A percentile compares a stretch with the other conserved stretches of the same genome.
These are phyloP conservation scores for Dryadomyces quercus-mongolicae DNA, from an alignment of 2,329 filamentous ascomycete genomes.

Conservation along the genomic window DNA sequence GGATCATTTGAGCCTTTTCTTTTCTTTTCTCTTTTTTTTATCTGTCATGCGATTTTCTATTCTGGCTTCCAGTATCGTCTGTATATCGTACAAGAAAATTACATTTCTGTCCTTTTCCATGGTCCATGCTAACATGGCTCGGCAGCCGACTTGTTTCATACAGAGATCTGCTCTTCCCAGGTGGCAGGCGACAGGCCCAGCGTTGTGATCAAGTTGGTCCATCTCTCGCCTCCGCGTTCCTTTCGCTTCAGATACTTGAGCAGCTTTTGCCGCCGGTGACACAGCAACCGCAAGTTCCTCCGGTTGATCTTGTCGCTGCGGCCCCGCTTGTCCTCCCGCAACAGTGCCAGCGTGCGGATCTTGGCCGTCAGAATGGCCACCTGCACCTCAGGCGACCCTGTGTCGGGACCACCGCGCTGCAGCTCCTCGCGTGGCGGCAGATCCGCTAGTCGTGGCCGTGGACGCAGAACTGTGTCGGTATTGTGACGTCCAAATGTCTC, in stretches of 20 bases:
- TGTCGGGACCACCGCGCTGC: conserved; percentile 73
- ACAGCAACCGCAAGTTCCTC: conserved; percentile 71
- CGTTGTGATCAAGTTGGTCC: conserved; percentile 73
- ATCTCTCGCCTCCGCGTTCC: conserved; percentile 83
- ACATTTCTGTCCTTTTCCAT: neutral
- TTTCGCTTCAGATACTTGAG: conserved; percentile 77
- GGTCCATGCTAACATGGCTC: no score
- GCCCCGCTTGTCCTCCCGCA: conserved; percentile 53
- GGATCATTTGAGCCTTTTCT: neutral
- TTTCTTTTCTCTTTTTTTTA: neutral
- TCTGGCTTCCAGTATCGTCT: neutral
- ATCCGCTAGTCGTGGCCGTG: conserved; percentile 40
- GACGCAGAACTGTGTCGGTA: conserved; percentile 60
- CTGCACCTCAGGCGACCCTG: conserved; percentile 94
- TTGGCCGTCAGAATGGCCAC: conserved; percentile 90
- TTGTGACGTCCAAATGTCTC: conserved; percentile 82
- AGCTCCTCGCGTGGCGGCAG: conserved; percentile 25
- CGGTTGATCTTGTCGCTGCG: conserved; percentile 91
- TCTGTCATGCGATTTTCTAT: neutral
- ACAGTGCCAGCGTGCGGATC: conserved; percentile 69
- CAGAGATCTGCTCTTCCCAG: conserved; percentile 79
- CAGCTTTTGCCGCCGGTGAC: conserved; percentile 82
- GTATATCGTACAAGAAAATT: neutral
- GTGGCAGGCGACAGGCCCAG: conserved; percentile 78
- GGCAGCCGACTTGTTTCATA: conserved; percentile 20